Percentiles rank a stretch among this genome's conserved stretches.
These are phyloP conservation scores for Umbilicus rupestris DNA, from an alignment of 164 flowering plant species.

Conservation along the genomic window DNA sequence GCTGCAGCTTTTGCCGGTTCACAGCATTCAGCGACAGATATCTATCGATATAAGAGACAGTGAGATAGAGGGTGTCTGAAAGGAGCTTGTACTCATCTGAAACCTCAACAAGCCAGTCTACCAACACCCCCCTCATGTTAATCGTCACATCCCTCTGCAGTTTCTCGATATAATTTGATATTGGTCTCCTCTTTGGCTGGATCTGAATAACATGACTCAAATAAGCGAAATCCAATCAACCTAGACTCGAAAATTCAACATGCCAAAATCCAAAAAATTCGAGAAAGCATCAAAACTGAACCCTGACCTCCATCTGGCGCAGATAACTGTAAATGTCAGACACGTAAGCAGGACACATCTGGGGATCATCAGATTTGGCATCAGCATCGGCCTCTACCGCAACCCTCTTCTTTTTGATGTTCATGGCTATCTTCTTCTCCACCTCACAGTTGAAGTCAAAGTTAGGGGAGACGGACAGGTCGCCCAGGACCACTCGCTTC, in stretches of 20 bases:
- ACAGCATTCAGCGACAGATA: conserved; percentile 41
- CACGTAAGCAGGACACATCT: conserved; percentile 22
- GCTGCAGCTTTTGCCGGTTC: conserved; percentile 45
- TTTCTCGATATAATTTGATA: conserved; percentile 36
- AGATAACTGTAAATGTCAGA: conserved; percentile 31
- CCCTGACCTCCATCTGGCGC: conserved; percentile 29
- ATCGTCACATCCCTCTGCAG: conserved; percentile 52
- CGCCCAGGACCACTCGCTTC: conserved; percentile 27
- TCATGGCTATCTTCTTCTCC: background rate
- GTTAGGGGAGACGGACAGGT: conserved; percentile 14
- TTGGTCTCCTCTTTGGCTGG: conserved; percentile 43
- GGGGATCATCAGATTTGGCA: conserved; percentile 18
- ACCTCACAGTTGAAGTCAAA: background rate
- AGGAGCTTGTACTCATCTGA: conserved; percentile 63
- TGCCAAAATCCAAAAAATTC: background rate
- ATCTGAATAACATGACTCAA: conserved; percentile 17
- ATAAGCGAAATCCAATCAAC: background rate
- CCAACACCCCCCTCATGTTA: conserved; percentile 54
- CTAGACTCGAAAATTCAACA: no score
- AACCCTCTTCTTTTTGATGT: conserved; percentile 7
- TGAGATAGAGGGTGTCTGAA: conserved; percentile 53
- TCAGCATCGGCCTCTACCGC: background rate
- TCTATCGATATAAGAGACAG: conserved; percentile 53
- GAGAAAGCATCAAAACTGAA: background rate
- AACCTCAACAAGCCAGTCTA: conserved; percentile 85